Evolutionary conservation across 176 grass and related monocot species (phyloP).

Genomic region (Echinochloa phyllopogon): DNA sequence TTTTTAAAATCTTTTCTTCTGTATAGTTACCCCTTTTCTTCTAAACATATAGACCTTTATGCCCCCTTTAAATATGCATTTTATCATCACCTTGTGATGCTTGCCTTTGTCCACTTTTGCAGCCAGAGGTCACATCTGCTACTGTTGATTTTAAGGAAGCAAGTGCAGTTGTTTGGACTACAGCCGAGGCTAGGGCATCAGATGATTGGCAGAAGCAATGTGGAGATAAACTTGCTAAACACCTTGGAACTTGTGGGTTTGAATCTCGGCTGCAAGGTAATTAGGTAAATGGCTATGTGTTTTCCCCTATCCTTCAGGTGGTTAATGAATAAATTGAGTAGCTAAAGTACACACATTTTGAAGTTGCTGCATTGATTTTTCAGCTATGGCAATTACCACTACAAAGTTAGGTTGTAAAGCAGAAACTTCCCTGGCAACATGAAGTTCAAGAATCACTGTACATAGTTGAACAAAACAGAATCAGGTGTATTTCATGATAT

Average conservation of each 20-base stretch:
- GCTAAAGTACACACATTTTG: not conserved
- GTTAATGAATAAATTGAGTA: not conserved
- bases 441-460: not conserved
- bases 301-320: not conserved
- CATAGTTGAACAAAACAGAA: not conserved
- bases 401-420: not conserved
- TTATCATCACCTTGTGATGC: not conserved
- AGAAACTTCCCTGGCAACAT: not conserved
- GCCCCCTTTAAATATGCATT: not conserved
- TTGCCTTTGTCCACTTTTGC: constrained; percentile 7
- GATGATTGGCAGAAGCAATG: constrained; percentile 75
- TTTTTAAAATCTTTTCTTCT: not conserved
- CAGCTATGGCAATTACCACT: not conserved
- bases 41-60: not conserved
- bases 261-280: constrained; percentile 68
- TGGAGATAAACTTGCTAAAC: constrained; percentile 77
- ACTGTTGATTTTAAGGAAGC: constrained; percentile 74
- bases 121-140: constrained; percentile 75
- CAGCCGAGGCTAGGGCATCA: constrained; percentile 50
- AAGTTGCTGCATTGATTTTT: not conserved
- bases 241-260: constrained; percentile 90
- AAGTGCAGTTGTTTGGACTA: constrained; percentile 64
- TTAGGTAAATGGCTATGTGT: not conserved
- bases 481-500: constrained; percentile 14
- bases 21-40: not conserved